Base-by-base conservation (phyloP, 352 stramenopile species). In the Globisporangium alternatum region DNA sequence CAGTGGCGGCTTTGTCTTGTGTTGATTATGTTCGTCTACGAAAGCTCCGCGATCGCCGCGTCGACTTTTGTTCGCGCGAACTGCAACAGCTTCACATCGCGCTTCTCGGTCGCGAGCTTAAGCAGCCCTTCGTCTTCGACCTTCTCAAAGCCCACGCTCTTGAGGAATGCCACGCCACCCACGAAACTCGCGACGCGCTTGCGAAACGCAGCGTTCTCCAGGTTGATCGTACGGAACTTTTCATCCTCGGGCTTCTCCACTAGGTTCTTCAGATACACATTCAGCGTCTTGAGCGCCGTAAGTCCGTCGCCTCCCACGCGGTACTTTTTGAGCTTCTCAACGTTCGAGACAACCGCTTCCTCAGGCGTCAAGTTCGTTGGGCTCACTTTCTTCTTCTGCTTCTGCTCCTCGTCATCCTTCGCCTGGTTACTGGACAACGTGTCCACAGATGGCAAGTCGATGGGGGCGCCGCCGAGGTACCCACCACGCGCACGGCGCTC, bases 151-250 rank as follows among this genome's bases (percentile, higher is more conserved):
- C 91, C 91, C 6, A 97, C 56, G 22, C 76, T 80, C 62, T 94
- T 93, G 33, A 98, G 75, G 43, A 98, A 85, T 17, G 83, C 78
- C 28, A 95, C 71, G 52, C 91, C 91, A 22, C 91, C 91, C 22
- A 95, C 72, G 8, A 97, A 75, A 51, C 80, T 86, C 31, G 79
- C 83, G 47, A 98, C 90, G 17, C 91, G 89, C 68, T 93, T 93
- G 58, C 92, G 91, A 69, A 97, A 97, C 28, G 90, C 91, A 6
- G 85, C 67, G 56, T 97, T 97, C 45, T 96, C 88, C 31, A 96
- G 56, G 69, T 97, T 97, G 67, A 98, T 96, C 21, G 78, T 86
- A 12, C 87, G 86, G 72, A 96, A 98, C 64, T 97, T 98, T 5
- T 96, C 86, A 51, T 96, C 88, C 2, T 91, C 78, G 0, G 88